Percentiles rank a stretch among this genome's conserved stretches.
phyloP scores from a whole-genome alignment of 257 asterid species.

The Solanum stenotomum region DNA sequence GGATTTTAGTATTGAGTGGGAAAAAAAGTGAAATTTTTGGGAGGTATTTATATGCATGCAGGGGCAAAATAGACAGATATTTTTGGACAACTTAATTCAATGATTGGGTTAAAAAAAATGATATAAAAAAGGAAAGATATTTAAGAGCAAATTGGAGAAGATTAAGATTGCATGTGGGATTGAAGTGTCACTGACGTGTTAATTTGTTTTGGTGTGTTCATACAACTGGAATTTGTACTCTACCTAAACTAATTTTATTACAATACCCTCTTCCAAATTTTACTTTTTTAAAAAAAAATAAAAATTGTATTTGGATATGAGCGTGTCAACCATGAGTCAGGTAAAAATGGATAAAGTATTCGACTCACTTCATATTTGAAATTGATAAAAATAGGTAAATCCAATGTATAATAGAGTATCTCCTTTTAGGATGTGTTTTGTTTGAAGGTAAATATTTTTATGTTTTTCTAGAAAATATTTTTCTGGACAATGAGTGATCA shows the following conservation, averaged over 20 bases:
- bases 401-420: too few species aligned
- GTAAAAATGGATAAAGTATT: too few species aligned
- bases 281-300: not conserved
- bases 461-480: too few species aligned
- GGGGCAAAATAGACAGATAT: not conserved
- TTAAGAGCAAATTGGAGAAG: not conserved
- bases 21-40: not conserved
- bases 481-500: too few species aligned
- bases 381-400: too few species aligned
- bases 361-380: too few species aligned
- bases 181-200: conserved; percentile 56
- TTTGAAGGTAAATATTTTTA: too few species aligned
- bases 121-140: not conserved
- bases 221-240: not conserved
- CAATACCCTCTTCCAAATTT: not conserved
- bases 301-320: not conserved
- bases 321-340: not conserved
- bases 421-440: too few species aligned
- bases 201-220: conserved; percentile 1
- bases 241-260: not conserved
- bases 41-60: conserved; percentile 16
- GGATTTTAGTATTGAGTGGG: not conserved
- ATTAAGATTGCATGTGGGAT: not conserved
- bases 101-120: not conserved
- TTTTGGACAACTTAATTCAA: not conserved